These are phyloP conservation scores for Ceratobasidium sp. DNA, from an alignment of 1,284 basidiomycete species.

Conservation along the genomic window DNA sequence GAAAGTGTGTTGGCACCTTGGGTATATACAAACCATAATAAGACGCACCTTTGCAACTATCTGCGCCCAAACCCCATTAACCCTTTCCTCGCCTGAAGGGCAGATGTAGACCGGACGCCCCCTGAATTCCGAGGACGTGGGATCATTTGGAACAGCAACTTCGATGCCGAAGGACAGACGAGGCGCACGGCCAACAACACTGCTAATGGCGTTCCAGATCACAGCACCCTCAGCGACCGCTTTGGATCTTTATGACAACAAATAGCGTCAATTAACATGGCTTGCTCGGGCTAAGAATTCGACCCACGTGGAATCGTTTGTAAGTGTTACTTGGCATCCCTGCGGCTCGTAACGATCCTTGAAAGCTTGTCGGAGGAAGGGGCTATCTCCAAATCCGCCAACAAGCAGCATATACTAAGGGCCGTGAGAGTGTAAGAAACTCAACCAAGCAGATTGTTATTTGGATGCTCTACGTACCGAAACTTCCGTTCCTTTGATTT, in stretches of 20 bases:
- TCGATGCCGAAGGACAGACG: constrained; percentile 33
- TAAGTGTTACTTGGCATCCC: constrained; percentile 27
- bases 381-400: constrained; percentile 46
- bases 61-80: constrained; percentile 9
- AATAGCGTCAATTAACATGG: not conserved
- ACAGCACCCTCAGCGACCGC: constrained; percentile 47
- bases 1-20: not conserved
- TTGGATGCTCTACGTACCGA: not conserved
- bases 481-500: constrained; percentile 7
- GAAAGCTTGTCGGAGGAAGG: constrained; percentile 39
- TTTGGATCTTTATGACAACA: constrained; percentile 32
- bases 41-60: constrained; percentile 17
- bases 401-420: constrained; percentile 45
- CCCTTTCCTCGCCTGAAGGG: not conserved
- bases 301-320: constrained; percentile 45
- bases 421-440: not conserved
- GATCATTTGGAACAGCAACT: not conserved
- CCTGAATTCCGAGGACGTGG: not conserved
- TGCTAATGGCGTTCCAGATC: constrained; percentile 42
- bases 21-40: no score
- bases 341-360: constrained; percentile 18
- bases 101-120: not conserved
- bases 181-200: constrained; percentile 39
- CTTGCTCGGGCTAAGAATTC: not conserved
- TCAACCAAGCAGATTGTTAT: not conserved